Percentiles rank a stretch among this genome's conserved stretches.
phyloP scores from a whole-genome alignment of 257 asterid genomes.

The Eucommia ulmoides region DNA sequence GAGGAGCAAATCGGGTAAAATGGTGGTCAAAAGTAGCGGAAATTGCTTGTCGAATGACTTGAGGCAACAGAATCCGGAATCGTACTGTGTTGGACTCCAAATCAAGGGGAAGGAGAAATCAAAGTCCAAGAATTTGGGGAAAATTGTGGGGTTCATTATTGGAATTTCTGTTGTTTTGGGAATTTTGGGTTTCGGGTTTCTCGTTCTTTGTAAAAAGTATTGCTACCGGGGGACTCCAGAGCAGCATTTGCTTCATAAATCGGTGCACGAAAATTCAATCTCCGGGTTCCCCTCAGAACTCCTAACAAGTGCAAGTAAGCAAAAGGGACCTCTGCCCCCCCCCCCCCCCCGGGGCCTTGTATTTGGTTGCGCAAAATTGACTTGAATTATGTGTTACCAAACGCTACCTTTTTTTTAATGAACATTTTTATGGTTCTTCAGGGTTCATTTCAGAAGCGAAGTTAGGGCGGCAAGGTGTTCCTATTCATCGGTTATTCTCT shows the following conservation, averaged over 20 bases:
- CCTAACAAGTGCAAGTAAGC: slow-evolving; percentile 34
- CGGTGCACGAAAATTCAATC: slow-evolving; percentile 30
- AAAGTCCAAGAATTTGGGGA: slow-evolving; percentile 18
- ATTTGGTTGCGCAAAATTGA: too few species aligned
- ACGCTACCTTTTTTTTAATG: too few species aligned
- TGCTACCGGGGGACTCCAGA: slow-evolving; percentile 38
- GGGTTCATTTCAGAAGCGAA: slow-evolving; percentile 48
- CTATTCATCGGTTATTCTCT: slow-evolving; percentile 36
- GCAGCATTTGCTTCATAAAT: slow-evolving; percentile 43
- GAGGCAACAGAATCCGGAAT: slow-evolving; percentile 31
- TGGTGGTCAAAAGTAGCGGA: slow-evolving; percentile 28
- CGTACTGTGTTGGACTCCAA: slow-evolving; percentile 21
- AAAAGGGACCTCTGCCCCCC: too few species aligned
- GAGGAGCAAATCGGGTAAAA: slow-evolving; percentile 18
- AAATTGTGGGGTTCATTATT: slow-evolving; percentile 31
- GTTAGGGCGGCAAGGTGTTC: slow-evolving; percentile 27
- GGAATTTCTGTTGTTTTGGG: slow-evolving; percentile 26
- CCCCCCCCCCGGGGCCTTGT: too few species aligned
- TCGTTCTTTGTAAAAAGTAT: slow-evolving; percentile 28
- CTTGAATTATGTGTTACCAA: too few species aligned
- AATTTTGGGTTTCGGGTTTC: slow-evolving; percentile 30
- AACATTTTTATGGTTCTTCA: too few species aligned
- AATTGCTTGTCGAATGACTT: slow-evolving; percentile 37
- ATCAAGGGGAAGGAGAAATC: slow-evolving; percentile 15
- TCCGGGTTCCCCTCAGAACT: slow-evolving; percentile 36